Evolutionary conservation across 78 protist genomes (phyloP).

Genomic region (Planoprotostelium fungivorum): DNA sequence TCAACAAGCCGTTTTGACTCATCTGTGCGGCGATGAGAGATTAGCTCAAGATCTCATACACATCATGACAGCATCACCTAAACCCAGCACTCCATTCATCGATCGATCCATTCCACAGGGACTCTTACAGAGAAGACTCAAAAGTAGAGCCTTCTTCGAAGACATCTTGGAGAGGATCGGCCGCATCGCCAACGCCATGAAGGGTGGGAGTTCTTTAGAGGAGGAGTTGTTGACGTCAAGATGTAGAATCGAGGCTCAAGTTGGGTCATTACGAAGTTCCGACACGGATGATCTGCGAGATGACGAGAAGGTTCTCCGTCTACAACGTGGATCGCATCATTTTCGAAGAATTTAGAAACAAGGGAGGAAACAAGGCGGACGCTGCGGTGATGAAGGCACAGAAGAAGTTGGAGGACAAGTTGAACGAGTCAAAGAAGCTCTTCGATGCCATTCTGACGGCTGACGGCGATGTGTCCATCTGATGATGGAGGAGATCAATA

Average conservation of each 20-base stretch:
- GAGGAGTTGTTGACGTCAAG: background rate
- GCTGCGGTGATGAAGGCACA: background rate
- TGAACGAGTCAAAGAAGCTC: background rate
- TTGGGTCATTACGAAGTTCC: background rate
- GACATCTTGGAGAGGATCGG: background rate
- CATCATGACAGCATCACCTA: background rate
- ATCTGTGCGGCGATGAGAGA: background rate
- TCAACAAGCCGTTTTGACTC: background rate
- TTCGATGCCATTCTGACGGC: background rate
- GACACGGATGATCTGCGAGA: background rate
- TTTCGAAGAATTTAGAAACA: background rate
- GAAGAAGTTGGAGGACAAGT: background rate
- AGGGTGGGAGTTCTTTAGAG: no score
- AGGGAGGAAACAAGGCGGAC: background rate
- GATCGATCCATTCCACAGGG: background rate
- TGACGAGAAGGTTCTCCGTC: background rate
- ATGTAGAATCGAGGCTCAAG: background rate
- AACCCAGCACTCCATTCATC: background rate
- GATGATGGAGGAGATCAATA: no score
- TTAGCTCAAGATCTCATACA: background rate
- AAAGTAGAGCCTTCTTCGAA: background rate
- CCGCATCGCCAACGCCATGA: background rate
- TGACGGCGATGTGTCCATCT: no score
- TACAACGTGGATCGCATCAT: background rate
- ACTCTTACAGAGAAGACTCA: background rate